A percentile compares a stretch with the other conserved stretches of the same genome.
phyloP scores from a whole-genome alignment of 805 yeast species.

The Candida caryicola region DNA sequence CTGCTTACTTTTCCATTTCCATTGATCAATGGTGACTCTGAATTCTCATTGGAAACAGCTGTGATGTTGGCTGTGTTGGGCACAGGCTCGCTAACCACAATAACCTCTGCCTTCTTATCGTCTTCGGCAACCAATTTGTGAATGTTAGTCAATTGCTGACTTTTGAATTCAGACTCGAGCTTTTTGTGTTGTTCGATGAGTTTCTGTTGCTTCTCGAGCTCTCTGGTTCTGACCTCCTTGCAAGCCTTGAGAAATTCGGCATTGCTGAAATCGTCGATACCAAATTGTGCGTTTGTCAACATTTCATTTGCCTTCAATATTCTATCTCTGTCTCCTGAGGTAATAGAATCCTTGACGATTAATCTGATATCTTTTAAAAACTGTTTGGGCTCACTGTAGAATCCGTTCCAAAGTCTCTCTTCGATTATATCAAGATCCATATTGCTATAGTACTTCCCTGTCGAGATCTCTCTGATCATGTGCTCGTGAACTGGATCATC shows the following conservation, averaged over 20 bases:
- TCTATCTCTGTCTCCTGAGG: constrained; percentile 80
- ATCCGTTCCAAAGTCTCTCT: constrained; percentile 96
- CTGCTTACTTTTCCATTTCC: background rate
- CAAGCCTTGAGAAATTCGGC: constrained; percentile 77
- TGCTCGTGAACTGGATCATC: constrained; percentile 50
- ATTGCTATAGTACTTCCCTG: constrained; percentile 72
- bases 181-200: constrained; percentile 36
- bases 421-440: constrained; percentile 94
- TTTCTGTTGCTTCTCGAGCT: constrained; percentile 49
- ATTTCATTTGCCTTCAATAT: constrained; percentile 82
- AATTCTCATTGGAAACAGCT: background rate
- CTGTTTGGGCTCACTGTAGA: constrained; percentile 87
- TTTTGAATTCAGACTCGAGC: constrained; percentile 21
- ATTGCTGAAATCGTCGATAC: constrained; percentile 80
- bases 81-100: background rate
- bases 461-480: constrained; percentile 75
- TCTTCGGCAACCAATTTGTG: background rate
- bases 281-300: constrained; percentile 95
- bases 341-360: constrained; percentile 75
- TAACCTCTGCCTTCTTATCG: background rate
- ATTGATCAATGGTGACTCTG: no score
- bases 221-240: constrained; percentile 67
- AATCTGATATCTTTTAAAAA: constrained; percentile 79
- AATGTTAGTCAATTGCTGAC: constrained; percentile 4
- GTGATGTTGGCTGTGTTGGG: background rate